Evolutionary conservation across 352 stramenopile species (phyloP).

Genomic region (Phytophthora meadii): DNA sequence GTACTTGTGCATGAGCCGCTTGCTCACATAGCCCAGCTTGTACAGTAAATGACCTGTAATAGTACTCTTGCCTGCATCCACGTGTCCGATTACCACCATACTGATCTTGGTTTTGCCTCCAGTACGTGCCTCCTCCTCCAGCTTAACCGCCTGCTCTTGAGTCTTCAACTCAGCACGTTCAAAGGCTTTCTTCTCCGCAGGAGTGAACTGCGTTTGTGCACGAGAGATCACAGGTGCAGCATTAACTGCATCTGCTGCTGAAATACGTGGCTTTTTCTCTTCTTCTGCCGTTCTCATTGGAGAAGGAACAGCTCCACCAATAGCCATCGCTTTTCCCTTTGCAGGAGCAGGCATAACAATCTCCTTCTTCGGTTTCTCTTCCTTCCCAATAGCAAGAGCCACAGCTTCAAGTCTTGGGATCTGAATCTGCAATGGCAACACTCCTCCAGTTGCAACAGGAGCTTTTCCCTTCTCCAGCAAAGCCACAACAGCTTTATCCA

Average conservation of each 20-base stretch:
- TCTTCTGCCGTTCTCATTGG: slow-evolving; percentile 11
- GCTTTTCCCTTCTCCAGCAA: slow-evolving; percentile 78
- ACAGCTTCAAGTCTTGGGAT: slow-evolving; percentile 71
- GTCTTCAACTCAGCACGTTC: slow-evolving; percentile 75
- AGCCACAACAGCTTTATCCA: slow-evolving; percentile 76
- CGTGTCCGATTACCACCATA: slow-evolving; percentile 97
- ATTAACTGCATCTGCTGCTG: slow-evolving; percentile 34
- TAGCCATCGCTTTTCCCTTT: slow-evolving; percentile 60
- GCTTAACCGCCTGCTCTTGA: slow-evolving; percentile 56
- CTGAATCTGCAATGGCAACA: slow-evolving; percentile 70
- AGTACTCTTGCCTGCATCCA: slow-evolving; percentile 98
- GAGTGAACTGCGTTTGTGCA: slow-evolving; percentile 58
- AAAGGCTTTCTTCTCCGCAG: slow-evolving; percentile 68
- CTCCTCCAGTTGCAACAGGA: slow-evolving; percentile 24
- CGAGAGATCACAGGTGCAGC: slow-evolving; percentile 32
- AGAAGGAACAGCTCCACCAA: slow-evolving; percentile 37
- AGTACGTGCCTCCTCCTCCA: slow-evolving; percentile 53
- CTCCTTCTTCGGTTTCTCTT: slow-evolving; percentile 34
- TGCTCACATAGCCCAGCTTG: slow-evolving; percentile 89
- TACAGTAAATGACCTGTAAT: slow-evolving; percentile 97
- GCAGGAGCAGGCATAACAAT: slow-evolving; percentile 44
- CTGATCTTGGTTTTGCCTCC: slow-evolving; percentile 87
- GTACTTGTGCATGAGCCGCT: slow-evolving; percentile 92
- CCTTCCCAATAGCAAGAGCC: slow-evolving; percentile 52
- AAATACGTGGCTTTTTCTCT: slow-evolving; percentile 32